Evolutionary conservation across 73 alveolate genomes (phyloP), one percentile per base, ranked within the genome.

Genomic region (Paramecium tetraurelia): DNA sequence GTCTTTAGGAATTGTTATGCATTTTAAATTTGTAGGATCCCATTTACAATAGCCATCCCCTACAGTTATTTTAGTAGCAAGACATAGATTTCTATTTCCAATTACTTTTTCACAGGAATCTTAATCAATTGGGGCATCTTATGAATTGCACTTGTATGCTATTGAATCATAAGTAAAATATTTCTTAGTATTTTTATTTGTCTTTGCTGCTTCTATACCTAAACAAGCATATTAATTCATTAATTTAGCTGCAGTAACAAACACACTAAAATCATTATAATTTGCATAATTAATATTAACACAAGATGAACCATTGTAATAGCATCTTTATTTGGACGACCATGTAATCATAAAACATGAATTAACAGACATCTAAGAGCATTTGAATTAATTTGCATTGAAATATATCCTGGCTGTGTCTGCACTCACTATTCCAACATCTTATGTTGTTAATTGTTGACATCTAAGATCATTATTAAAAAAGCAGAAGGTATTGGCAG

Each of bases 321-420:
- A 80, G 46, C 90, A 80, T 41, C 43, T 31, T 43, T 80, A 63
- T 80, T 40, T 44, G 21, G 46, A 8, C 43, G 90, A 80, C 90
- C 90, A 80, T n/a, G 24, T 35, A 48, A 80, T 41, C 33, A 80
- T 14, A 80, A 20, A 14, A 44, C 90, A 80, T 9, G 76, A 41
- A 44, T 40, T 35, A 7, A 16, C 4, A 3, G 48, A 31, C 70
- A 80, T 41, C 21, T 80, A 44, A 21, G 70, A 59, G 46, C 90
- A 80, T 31, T 21, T 80, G 16, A 44, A 80, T 44, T 48, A 7
- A 80, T 80, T 80, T 44, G 41, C 57, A 11, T 22, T 46, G 16
- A 43, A 31, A 48, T 38, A 80, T n/a, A 11, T 24, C 5, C 31
- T 24, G 3, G 75, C 76, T 31, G 46, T 20, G 21, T 11, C 24